These are phyloP conservation scores for Phytophthora sojae DNA, from an alignment of 352 stramenopile species.

Conservation along the genomic window DNA sequence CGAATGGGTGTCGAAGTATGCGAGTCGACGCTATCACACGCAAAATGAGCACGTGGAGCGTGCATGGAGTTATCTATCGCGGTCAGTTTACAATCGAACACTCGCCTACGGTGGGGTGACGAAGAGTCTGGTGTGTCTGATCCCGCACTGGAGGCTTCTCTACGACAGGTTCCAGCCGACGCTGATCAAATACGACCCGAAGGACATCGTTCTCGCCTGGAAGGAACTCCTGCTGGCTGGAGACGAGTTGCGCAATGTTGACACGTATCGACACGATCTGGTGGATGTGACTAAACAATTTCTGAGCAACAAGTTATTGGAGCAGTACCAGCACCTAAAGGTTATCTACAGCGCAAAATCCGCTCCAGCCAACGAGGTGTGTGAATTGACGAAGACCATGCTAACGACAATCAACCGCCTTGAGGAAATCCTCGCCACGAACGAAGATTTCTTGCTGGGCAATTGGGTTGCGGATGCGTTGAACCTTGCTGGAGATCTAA, in stretches of 20 bases:
- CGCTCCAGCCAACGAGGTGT: conserved; percentile 36
- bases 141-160: conserved; percentile 69
- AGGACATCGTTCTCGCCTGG: conserved; percentile 62
- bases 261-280: conserved; percentile 75
- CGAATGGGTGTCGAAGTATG: conserved; percentile 57
- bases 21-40: conserved; percentile 61
- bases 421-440: conserved; percentile 70
- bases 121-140: conserved; percentile 72
- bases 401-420: conserved; percentile 54
- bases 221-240: conserved; percentile 57
- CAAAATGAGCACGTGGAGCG: conserved; percentile 51
- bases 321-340: conserved; percentile 63
- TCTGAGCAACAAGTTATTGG: conserved; percentile 67
- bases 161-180: conserved; percentile 74
- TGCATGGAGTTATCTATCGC: conserved; percentile 59
- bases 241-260: conserved; percentile 43
- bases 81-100: conserved; percentile 81
- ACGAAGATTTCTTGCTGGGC: conserved; percentile 75
- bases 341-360: conserved; percentile 47
- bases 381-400: conserved; percentile 48
- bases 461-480: conserved; percentile 73
- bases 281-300: conserved; percentile 79
- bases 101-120: conserved; percentile 70
- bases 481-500: conserved; percentile 44
- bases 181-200: conserved; percentile 71